Conservation (phyloP, 495 filamentous ascomycete species). For the Xylaria sp. region DNA sequence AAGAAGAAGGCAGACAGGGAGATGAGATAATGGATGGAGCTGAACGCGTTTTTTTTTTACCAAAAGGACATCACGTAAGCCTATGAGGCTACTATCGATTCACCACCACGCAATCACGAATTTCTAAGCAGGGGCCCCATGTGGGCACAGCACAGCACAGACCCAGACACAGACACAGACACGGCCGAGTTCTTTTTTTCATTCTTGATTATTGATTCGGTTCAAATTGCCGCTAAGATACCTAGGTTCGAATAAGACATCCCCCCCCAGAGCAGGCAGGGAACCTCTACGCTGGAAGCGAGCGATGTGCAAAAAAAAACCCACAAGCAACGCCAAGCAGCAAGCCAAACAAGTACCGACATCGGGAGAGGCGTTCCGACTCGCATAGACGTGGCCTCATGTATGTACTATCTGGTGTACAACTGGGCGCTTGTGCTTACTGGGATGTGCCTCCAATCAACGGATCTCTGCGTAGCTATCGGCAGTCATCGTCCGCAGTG, state of each 20-base stretch:
- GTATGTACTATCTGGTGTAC: not conserved
- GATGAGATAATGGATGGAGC: no score
- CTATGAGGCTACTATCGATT: not conserved
- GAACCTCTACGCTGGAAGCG: constrained; percentile 8
- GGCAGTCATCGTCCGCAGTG: constrained; percentile 9
- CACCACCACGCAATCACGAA: not conserved
- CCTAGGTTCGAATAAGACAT: not conserved
- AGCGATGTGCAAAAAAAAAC: not conserved
- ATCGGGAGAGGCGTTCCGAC: constrained; percentile 27
- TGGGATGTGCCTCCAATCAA: not conserved
- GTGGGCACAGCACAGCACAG: no score
- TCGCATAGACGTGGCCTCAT: constrained; percentile 22
- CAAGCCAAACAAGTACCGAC: constrained; percentile 21
- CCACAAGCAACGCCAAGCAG: constrained; percentile 8
- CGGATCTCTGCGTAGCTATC: not conserved
- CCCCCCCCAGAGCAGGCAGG: not conserved
- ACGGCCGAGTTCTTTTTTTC: not conserved
- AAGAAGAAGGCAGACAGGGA: not conserved
- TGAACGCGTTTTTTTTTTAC: constrained; percentile 6
- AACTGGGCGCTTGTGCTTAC: constrained; percentile 8
- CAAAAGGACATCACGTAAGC: constrained; percentile 13
- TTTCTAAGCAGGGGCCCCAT: not conserved
- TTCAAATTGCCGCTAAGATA: constrained; percentile 6
- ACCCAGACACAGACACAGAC: no score
- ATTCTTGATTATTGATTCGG: not conserved